Evolutionary conservation across 1,284 basidiomycete species (phyloP).

Genomic region (Malassezia cuniculi): DNA sequence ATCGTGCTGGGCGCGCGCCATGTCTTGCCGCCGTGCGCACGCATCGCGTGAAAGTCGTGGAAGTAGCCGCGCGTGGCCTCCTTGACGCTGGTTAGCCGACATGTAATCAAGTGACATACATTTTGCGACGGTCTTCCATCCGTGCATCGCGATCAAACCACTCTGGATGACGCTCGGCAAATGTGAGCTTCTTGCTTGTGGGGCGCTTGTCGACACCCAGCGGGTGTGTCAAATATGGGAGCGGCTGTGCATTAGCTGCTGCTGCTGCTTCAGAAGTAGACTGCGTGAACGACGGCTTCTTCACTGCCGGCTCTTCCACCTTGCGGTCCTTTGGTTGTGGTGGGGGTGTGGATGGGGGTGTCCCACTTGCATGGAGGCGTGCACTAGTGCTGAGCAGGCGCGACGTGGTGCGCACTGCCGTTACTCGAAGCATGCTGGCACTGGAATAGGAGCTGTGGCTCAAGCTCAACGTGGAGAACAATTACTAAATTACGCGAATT

Average conservation of each 20-base stretch:
- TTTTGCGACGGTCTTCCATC: constrained; percentile 21
- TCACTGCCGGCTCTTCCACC: no score
- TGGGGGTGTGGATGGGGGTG: no score
- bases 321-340: no score
- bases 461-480: no score
- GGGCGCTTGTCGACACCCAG: constrained; percentile 55
- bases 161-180: constrained; percentile 58
- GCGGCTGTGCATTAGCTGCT: constrained; percentile 21
- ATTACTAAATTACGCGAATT: no score
- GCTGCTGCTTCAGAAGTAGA: constrained; percentile 9
- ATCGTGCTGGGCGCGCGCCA: constrained; percentile 83
- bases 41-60: constrained; percentile 69
- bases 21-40: constrained; percentile 76
- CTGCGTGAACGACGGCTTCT: constrained; percentile 6
- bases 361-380: no score
- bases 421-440: no score
- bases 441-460: no score
- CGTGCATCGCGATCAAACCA: constrained; percentile 52
- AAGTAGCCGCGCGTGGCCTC: constrained; percentile 81
- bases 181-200: constrained; percentile 55
- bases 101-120: constrained; percentile 53
- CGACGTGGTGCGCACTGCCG: no score
- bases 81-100: constrained; percentile 54
- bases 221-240: constrained; percentile 58
- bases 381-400: no score